phyloP scores from a whole-genome alignment of 1,139 yeast genomes.

The Geotrichum carabidarum region DNA sequence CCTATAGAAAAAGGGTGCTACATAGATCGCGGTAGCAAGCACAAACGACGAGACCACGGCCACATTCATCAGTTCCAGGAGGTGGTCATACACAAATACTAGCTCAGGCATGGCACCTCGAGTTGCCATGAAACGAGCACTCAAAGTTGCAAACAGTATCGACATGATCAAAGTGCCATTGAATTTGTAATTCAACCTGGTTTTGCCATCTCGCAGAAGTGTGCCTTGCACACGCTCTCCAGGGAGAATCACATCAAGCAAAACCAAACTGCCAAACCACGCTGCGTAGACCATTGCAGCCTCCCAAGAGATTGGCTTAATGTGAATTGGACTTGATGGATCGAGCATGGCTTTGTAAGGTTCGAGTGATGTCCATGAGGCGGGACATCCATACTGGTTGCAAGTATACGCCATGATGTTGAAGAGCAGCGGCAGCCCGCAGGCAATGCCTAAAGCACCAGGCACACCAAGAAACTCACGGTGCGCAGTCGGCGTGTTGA shows the following conservation, averaged over 20 bases:
- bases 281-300: constrained; percentile 61
- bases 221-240: constrained; percentile 67
- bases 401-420: constrained; percentile 53
- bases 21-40: constrained; percentile 61
- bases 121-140: constrained; percentile 49
- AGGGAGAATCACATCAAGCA: constrained; percentile 65
- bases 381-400: constrained; percentile 37
- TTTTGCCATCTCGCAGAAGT: constrained; percentile 67
- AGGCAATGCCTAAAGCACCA: constrained; percentile 65
- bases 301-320: constrained; percentile 28
- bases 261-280: constrained; percentile 68
- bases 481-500: constrained; percentile 69
- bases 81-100: constrained; percentile 64
- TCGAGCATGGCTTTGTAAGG: constrained; percentile 18
- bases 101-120: constrained; percentile 69
- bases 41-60: constrained; percentile 59
- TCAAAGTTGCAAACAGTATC: constrained; percentile 45
- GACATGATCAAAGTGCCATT: constrained; percentile 64
- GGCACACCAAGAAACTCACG: constrained; percentile 71
- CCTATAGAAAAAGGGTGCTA: constrained; percentile 52
- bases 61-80: constrained; percentile 58
- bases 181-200: constrained; percentile 64
- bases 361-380: constrained; percentile 24
- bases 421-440: constrained; percentile 63
- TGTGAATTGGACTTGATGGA: constrained; percentile 14